Conservation (phyloP, 2,329 filamentous ascomycete species). For the Tolypocladium paradoxum region DNA sequence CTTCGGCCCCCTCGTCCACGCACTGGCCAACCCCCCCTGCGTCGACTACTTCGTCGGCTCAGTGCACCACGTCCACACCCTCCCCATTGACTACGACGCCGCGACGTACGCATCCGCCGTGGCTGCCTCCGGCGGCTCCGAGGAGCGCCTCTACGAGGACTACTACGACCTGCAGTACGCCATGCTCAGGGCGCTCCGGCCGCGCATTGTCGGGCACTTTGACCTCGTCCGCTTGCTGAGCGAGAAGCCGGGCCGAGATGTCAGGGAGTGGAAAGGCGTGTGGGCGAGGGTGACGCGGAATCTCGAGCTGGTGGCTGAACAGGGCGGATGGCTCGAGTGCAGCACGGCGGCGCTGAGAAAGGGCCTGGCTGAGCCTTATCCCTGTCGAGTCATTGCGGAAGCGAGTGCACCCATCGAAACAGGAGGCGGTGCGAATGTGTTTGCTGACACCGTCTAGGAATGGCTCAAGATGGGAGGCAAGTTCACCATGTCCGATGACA, state of each 20-base stretch:
- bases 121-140: conserved; percentile 33
- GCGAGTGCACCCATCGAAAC: conserved; percentile 27
- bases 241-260: conserved; percentile 51
- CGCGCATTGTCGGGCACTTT: conserved; percentile 83
- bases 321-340: conserved; percentile 78
- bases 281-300: conserved; percentile 71
- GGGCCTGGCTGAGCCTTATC: conserved; percentile 85
- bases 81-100: conserved; percentile 81
- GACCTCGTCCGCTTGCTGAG: conserved; percentile 81
- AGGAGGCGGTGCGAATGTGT: background rate
- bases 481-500: conserved; percentile 92
- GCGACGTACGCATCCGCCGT: conserved; percentile 47
- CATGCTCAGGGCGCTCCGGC: conserved; percentile 64
- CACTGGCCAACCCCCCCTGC: conserved; percentile 47
- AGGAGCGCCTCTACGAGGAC: conserved; percentile 64
- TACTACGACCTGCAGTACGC: conserved; percentile 84
- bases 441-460: conserved; percentile 34
- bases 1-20: conserved; percentile 45
- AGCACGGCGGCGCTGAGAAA: conserved; percentile 84
- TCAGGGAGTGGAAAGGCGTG: conserved; percentile 48
- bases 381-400: conserved; percentile 65
- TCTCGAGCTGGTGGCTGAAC: conserved; percentile 55
- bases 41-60: conserved; percentile 91
- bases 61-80: conserved; percentile 75
- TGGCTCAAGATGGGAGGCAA: conserved; percentile 64